Percentiles rank a stretch among this genome's conserved stretches.
phyloP scores from a whole-genome alignment of 805 yeast species.

The Saccharomyces mikatae region DNA sequence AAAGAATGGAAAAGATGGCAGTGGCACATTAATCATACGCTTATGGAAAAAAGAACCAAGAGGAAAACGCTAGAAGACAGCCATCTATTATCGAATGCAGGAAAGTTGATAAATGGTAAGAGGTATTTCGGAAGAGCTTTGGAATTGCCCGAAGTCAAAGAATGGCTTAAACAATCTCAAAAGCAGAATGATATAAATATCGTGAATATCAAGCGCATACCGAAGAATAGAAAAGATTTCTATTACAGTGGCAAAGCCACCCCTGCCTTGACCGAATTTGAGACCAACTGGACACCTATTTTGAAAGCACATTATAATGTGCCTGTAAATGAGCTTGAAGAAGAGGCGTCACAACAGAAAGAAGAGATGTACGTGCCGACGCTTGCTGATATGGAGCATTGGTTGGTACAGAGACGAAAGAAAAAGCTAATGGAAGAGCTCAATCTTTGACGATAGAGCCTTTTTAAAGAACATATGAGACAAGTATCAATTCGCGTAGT shows the following conservation, averaged over 20 bases:
- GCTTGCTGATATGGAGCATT: constrained; percentile 35
- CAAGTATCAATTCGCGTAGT: not conserved
- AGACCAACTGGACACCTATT: constrained; percentile 10
- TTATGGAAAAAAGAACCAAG: constrained; percentile 47
- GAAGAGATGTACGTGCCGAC: constrained; percentile 23
- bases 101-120: constrained; percentile 42
- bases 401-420: constrained; percentile 41
- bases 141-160: constrained; percentile 66
- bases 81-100: constrained; percentile 14
- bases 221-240: constrained; percentile 3
- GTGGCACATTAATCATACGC: constrained; percentile 46
- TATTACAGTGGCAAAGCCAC: constrained; percentile 2
- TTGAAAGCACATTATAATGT: constrained; percentile 6
- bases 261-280: constrained; percentile 4
- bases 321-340: constrained; percentile 6
- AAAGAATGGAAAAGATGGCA: constrained; percentile 76
- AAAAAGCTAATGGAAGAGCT: constrained; percentile 33
- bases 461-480: not conserved
- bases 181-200: constrained; percentile 15
- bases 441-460: constrained; percentile 4
- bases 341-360: constrained; percentile 17
- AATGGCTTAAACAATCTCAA: constrained; percentile 32
- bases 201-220: constrained; percentile 5
- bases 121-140: constrained; percentile 79
- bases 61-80: constrained; percentile 11